phyloP scores from a whole-genome alignment of 1,139 yeast genomes.

The Magnusiomyces tetraspermus region DNA sequence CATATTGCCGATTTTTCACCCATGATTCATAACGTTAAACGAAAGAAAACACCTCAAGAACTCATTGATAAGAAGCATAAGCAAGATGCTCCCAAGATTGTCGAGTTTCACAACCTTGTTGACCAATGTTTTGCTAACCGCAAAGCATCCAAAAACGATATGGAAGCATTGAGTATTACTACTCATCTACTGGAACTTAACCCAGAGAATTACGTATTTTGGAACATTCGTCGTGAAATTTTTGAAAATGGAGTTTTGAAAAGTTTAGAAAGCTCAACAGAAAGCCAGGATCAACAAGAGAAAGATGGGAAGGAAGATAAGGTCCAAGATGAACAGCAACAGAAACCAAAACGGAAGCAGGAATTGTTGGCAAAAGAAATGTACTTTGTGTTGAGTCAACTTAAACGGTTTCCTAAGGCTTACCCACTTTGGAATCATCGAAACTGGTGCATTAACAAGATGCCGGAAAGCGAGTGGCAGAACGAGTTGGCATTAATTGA shows the following conservation, averaged over 20 bases:
- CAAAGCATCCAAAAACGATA: constrained; percentile 26
- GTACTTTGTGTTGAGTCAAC: constrained; percentile 45
- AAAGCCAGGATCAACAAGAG: too few species aligned
- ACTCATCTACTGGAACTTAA: constrained; percentile 52
- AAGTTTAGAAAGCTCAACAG: constrained; percentile 5
- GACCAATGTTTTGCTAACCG: constrained; percentile 34
- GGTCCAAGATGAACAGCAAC: not conserved
- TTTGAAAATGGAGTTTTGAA: constrained; percentile 33
- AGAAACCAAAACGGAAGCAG: constrained; percentile 20
- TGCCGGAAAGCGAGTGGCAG: constrained; percentile 54
- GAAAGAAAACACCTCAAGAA: constrained; percentile 50
- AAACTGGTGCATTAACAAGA: constrained; percentile 61
- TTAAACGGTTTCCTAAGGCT: constrained; percentile 70
- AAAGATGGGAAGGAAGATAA: not conserved
- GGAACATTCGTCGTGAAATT: constrained; percentile 84
- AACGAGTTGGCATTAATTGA: constrained; percentile 60
- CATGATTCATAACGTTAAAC: constrained; percentile 53
- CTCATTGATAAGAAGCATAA: constrained; percentile 35
- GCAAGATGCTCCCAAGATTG: constrained; percentile 50
- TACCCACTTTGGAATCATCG: constrained; percentile 98
- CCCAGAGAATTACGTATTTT: constrained; percentile 81
- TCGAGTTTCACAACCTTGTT: constrained; percentile 43
- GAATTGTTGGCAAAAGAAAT: constrained; percentile 51
- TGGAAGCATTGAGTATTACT: constrained; percentile 43
- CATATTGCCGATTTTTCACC: not conserved